These are phyloP conservation scores for Fusarium sp. DNA, from an alignment of 2,329 filamentous ascomycete genomes.

Conservation along the genomic window DNA sequence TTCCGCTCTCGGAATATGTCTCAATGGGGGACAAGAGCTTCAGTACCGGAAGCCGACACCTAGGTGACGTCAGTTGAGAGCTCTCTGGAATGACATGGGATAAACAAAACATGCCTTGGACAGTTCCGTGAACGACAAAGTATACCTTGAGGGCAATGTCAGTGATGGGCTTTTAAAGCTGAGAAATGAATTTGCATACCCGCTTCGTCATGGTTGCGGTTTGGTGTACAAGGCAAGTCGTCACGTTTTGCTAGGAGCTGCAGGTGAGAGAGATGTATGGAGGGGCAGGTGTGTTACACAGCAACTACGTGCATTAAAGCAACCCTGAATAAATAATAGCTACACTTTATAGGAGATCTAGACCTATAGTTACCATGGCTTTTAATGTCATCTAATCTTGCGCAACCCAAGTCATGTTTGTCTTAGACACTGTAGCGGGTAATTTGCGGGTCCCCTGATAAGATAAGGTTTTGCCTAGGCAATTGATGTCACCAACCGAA, in stretches of 20 bases:
- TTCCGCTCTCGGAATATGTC: background rate
- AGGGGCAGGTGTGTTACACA: background rate
- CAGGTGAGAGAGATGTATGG: background rate
- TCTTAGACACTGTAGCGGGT: background rate
- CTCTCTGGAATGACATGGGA: background rate
- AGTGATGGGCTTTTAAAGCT: background rate
- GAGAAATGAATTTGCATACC: slow-evolving; percentile 36
- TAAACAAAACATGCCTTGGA: slow-evolving; percentile 68
- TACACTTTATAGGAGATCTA: background rate
- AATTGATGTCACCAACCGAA: slow-evolving; percentile 28
- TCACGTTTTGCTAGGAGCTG: background rate
- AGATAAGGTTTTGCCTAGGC: slow-evolving; percentile 20
- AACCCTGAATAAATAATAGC: background rate
- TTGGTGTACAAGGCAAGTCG: background rate
- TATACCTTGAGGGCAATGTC: slow-evolving; percentile 58
- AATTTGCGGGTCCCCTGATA: slow-evolving; percentile 17
- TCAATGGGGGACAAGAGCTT: background rate
- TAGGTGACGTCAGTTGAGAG: slow-evolving; percentile 47
- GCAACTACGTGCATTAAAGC: background rate
- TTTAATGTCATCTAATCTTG: background rate
- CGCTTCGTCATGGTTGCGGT: slow-evolving; percentile 47
- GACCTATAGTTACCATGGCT: background rate
- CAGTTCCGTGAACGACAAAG: slow-evolving; percentile 73
- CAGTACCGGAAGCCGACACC: slow-evolving; percentile 66
- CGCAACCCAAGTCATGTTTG: background rate